Percentiles rank a stretch among this genome's conserved stretches.
Evolutionary conservation across 345 rosid species (phyloP).

Genomic region (Eucalyptus sp.): DNA sequence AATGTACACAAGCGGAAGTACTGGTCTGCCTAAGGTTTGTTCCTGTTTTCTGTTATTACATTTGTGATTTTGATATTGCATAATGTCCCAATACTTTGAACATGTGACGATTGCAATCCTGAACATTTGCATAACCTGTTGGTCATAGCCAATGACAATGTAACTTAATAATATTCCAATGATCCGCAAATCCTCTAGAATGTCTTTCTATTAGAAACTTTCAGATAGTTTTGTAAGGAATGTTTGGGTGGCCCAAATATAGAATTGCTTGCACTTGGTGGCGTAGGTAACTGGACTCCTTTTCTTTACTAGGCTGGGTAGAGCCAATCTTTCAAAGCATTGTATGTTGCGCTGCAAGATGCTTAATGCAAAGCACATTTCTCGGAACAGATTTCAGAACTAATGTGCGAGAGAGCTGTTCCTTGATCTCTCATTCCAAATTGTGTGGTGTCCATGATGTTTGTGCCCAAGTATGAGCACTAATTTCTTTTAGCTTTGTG

Average conservation of each 20-base stretch:
- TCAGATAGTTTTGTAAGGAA: background rate
- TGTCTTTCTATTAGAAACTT: background rate
- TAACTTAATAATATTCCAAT: background rate
- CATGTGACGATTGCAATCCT: background rate
- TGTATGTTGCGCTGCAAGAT: background rate
- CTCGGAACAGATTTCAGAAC: background rate
- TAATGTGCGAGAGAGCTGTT: background rate
- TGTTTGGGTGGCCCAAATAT: background rate
- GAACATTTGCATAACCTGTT: background rate
- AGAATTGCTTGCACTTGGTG: background rate
- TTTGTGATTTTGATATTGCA: background rate
- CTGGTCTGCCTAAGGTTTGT: slow-evolving; percentile 85
- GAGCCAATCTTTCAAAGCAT: background rate
- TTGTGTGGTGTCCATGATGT: background rate
- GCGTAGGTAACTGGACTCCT: background rate
- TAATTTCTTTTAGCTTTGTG: background rate
- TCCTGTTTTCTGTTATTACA: background rate
- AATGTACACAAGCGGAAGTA: slow-evolving; percentile 96
- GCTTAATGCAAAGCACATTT: background rate
- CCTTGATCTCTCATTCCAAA: background rate
- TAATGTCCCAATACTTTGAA: background rate
- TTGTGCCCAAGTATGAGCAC: background rate
- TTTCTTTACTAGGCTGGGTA: background rate
- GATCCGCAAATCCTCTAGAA: background rate
- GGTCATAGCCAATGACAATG: background rate